Conservation (phyloP, 257 asterid genomes). For the Nicotiana otophora region DNA sequence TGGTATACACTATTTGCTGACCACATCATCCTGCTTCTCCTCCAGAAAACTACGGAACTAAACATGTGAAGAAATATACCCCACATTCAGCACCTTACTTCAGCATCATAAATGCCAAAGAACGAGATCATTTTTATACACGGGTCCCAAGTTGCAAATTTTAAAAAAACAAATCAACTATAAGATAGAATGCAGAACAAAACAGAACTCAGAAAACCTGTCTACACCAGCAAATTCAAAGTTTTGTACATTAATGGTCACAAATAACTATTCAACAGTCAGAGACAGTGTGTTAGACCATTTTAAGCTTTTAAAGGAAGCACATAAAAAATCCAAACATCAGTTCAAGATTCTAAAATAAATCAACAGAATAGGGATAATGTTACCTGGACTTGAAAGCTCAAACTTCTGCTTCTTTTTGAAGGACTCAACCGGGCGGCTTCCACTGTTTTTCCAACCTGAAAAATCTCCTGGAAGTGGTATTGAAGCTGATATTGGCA, state of each 20-base stretch:
- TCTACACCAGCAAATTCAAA: constrained; percentile 37
- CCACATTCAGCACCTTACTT: neutral
- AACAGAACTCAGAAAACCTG: constrained; percentile 24
- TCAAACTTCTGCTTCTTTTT: constrained; percentile 75
- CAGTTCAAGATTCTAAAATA: neutral
- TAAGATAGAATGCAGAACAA: constrained; percentile 27
- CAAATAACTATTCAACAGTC: constrained; percentile 3
- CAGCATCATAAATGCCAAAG: constrained; percentile 14
- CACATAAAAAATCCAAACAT: neutral
- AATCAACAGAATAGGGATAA: neutral
- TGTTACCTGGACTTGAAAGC: constrained; percentile 48
- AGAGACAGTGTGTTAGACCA: neutral
- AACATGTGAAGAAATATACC: constrained; percentile 10
- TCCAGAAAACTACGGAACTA: neutral
- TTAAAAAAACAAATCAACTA: neutral
- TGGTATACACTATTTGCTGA: constrained; percentile 9
- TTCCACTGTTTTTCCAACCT: constrained; percentile 52
- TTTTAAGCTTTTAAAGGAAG: neutral
- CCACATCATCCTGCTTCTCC: constrained; percentile 15
- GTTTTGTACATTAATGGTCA: constrained; percentile 10
- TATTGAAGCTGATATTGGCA: constrained; percentile 95
- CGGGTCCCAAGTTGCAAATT: constrained; percentile 31
- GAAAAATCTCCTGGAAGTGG: constrained; percentile 79
- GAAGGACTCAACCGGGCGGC: constrained; percentile 43
- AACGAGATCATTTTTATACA: constrained; percentile 24